Conservation (phyloP, 1,284 basidiomycete species). For the Ceratobasidium sp. region DNA sequence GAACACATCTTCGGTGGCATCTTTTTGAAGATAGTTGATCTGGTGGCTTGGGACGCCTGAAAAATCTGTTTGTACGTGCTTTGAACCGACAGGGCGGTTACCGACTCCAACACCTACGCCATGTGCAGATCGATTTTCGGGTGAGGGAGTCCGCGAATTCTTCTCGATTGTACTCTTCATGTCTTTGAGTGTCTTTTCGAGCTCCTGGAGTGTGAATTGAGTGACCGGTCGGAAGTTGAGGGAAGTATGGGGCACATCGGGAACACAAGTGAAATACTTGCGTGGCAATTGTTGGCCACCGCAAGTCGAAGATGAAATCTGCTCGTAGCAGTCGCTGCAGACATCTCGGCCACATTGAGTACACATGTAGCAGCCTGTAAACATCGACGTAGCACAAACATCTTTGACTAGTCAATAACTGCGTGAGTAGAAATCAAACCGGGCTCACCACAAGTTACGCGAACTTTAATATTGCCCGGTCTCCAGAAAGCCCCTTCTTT, state of each 20-base stretch:
- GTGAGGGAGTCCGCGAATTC: slow-evolving; percentile 51
- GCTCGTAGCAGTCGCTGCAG: slow-evolving; percentile 85
- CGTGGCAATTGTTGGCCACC: slow-evolving; percentile 55
- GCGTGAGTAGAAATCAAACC: slow-evolving; percentile 84
- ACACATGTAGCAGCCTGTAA: slow-evolving; percentile 92
- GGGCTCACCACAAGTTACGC: slow-evolving; percentile 87
- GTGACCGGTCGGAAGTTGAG: slow-evolving; percentile 85
- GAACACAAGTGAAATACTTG: slow-evolving; percentile 71
- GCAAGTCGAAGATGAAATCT: slow-evolving; percentile 68
- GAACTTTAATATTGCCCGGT: slow-evolving; percentile 80
- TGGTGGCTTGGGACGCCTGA: slow-evolving; percentile 55
- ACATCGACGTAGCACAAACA: slow-evolving; percentile 92
- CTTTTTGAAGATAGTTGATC: slow-evolving; percentile 64
- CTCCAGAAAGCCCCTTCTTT: slow-evolving; percentile 75
- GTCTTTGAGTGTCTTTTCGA: slow-evolving; percentile 73
- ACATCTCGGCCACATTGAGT: slow-evolving; percentile 88
- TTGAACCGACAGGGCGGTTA: slow-evolving; percentile 60
- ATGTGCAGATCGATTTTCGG: slow-evolving; percentile 13
- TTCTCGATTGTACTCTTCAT: slow-evolving; percentile 72
- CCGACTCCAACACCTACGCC: neutral
- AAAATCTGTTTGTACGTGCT: slow-evolving; percentile 61
- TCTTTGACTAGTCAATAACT: slow-evolving; percentile 64
- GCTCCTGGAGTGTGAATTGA: slow-evolving; percentile 76
- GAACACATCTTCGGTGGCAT: slow-evolving; percentile 75
- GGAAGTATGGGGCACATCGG: slow-evolving; percentile 66